These are phyloP conservation scores for Rhododendron williamsianum DNA, from an alignment of 148 eudicot species.

Conservation along the genomic window DNA sequence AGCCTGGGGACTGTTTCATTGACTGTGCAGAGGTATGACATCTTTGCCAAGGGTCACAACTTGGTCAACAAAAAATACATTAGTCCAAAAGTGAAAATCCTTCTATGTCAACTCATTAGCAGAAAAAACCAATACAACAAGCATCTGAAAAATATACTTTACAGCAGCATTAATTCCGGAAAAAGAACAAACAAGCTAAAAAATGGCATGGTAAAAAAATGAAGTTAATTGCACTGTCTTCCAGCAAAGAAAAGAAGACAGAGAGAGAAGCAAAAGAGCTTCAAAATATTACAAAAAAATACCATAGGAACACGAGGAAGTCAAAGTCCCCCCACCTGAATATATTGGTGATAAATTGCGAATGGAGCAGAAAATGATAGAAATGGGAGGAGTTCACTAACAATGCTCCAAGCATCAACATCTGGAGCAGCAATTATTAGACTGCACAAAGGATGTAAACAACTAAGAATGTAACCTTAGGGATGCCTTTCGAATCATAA, in stretches of 20 bases:
- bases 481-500: background rate
- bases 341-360: slow-evolving; percentile 85
- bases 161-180: background rate
- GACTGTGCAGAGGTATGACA: background rate
- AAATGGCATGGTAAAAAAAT: background rate
- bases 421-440: slow-evolving; percentile 78
- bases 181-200: background rate
- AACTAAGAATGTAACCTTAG: background rate
- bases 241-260: background rate
- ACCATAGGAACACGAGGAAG: background rate
- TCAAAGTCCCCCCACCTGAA: slow-evolving; percentile 46
- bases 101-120: background rate
- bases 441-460: slow-evolving; percentile 38
- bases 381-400: slow-evolving; percentile 72
- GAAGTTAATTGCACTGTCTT: background rate
- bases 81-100: background rate
- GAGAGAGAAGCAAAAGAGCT: background rate
- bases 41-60: background rate
- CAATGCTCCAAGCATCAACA: slow-evolving; percentile 70
- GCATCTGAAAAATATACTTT: background rate
- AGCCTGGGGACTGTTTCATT: background rate
- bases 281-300: background rate
- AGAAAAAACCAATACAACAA: background rate
- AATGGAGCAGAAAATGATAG: slow-evolving; percentile 82
- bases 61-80: background rate